A percentile compares a stretch with the other conserved stretches of the same genome.
phyloP scores from a whole-genome alignment of 2,329 filamentous ascomycete species.

The Fusarium temperatum region DNA sequence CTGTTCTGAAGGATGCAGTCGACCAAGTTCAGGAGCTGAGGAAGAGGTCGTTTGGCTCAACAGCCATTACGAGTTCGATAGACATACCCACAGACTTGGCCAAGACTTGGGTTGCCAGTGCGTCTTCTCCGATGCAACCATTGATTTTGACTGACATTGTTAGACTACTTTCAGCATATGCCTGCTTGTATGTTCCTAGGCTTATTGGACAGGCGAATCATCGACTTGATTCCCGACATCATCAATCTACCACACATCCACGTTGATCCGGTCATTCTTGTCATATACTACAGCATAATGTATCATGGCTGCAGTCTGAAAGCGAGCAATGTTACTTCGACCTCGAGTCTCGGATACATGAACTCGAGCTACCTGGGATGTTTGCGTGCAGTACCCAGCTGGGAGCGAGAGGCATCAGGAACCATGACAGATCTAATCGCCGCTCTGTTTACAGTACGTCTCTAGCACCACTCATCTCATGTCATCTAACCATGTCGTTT shows the following conservation, averaged over 20 bases:
- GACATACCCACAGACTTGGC: constrained; percentile 41
- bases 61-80: constrained; percentile 38
- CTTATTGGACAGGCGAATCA: constrained; percentile 39
- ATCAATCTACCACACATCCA: constrained; percentile 43
- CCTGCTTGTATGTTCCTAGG: constrained; percentile 43
- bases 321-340: constrained; percentile 28
- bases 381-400: constrained; percentile 42
- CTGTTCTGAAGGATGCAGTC: constrained; percentile 44
- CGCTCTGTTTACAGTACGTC: constrained; percentile 41
- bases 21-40: constrained; percentile 41
- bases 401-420: constrained; percentile 46
- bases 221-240: constrained; percentile 45
- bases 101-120: constrained; percentile 43
- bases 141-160: not conserved
- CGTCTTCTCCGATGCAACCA: not conserved
- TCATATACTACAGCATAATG: constrained; percentile 46
- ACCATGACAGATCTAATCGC: constrained; percentile 45
- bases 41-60: constrained; percentile 30
- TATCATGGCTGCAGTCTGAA: constrained; percentile 42
- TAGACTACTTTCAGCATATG: constrained; percentile 44
- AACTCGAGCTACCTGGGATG: constrained; percentile 43
- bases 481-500: not conserved
- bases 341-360: constrained; percentile 29
- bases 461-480: rapidly evolving
- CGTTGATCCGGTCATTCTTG: constrained; percentile 42